Conservation (phyloP, 208 protist species). For the Histomonas meleagridis region DNA sequence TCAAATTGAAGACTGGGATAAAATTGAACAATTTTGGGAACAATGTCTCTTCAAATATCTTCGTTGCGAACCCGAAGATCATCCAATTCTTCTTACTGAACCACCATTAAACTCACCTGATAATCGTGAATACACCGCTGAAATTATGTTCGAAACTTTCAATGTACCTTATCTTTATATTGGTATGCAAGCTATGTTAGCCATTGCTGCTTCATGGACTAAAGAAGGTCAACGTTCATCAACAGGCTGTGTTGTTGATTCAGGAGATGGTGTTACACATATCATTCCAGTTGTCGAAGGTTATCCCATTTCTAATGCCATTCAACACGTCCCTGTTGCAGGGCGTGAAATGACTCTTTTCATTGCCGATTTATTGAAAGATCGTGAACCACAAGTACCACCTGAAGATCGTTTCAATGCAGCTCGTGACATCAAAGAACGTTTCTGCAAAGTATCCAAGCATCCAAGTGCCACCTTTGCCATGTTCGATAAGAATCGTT, state of each 20-base stretch:
- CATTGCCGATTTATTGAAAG: slow-evolving; percentile 64
- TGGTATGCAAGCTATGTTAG: slow-evolving; percentile 84
- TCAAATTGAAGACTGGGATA: slow-evolving; percentile 78
- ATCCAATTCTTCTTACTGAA: slow-evolving; percentile 83
- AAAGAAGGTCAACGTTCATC: slow-evolving; percentile 50
- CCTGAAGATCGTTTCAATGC: slow-evolving; percentile 69
- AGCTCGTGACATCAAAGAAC: slow-evolving; percentile 71
- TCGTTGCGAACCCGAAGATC: slow-evolving; percentile 84
- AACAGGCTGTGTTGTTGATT: slow-evolving; percentile 87
- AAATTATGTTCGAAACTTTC: slow-evolving; percentile 98
- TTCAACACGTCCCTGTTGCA: slow-evolving; percentile 84
- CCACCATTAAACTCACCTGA: slow-evolving; percentile 87
- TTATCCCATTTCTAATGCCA: slow-evolving; percentile 78
- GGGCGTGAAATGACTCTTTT: slow-evolving; percentile 79
- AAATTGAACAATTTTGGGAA: slow-evolving; percentile 90
- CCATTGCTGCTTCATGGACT: slow-evolving; percentile 73
- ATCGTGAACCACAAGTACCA: slow-evolving; percentile 66
- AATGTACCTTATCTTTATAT: slow-evolving; percentile 80
- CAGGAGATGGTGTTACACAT: slow-evolving; percentile 76
- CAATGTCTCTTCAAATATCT: slow-evolving; percentile 88
- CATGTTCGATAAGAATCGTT: slow-evolving; percentile 71
- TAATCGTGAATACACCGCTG: slow-evolving; percentile 85
- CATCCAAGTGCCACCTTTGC: slow-evolving; percentile 75
- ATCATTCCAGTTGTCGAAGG: slow-evolving; percentile 64
- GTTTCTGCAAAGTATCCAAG: slow-evolving; percentile 73